Conservation (phyloP, 805 yeast species). For the Blastobotrys peoriensis region DNA sequence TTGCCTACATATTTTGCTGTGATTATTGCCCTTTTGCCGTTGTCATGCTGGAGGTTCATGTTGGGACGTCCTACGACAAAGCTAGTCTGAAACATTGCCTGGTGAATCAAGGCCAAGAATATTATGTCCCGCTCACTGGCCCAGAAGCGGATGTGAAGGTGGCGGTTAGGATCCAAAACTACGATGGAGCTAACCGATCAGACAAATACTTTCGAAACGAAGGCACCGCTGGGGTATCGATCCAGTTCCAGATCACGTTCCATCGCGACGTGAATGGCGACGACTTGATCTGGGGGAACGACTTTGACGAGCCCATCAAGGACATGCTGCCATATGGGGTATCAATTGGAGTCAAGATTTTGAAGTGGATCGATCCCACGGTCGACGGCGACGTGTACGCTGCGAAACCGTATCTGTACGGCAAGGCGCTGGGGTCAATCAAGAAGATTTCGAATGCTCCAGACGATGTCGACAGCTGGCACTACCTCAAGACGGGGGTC, state of each 20-base stretch:
- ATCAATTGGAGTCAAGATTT: slow-evolving; percentile 49
- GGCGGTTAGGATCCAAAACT: slow-evolving; percentile 41
- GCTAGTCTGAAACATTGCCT: slow-evolving; percentile 32
- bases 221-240: slow-evolving; percentile 27
- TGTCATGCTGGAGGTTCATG: slow-evolving; percentile 14
- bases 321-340: slow-evolving; percentile 53
- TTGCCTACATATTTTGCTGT: too few relatives aligned
- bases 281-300: slow-evolving; percentile 62
- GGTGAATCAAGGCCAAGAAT: slow-evolving; percentile 40
- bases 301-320: slow-evolving; percentile 52
- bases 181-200: slow-evolving; percentile 39
- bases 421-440: slow-evolving; percentile 53
- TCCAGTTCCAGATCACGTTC: slow-evolving; percentile 41
- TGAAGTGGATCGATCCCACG: slow-evolving; percentile 58
- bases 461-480: slow-evolving; percentile 10
- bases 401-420: slow-evolving; percentile 59
- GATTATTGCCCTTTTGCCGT: too few relatives aligned
- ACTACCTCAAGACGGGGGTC: slow-evolving; percentile 6
- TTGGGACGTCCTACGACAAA: slow-evolving; percentile 17
- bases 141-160: slow-evolving; percentile 24
- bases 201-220: slow-evolving; percentile 20
- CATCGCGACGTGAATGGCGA: slow-evolving; percentile 40
- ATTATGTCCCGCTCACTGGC: slow-evolving; percentile 27
- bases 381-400: slow-evolving; percentile 55
- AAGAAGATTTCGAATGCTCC: slow-evolving; percentile 36